Evolutionary conservation across 148 eudicot genomes (phyloP).

Genomic region (Dianthus caryophyllus): DNA sequence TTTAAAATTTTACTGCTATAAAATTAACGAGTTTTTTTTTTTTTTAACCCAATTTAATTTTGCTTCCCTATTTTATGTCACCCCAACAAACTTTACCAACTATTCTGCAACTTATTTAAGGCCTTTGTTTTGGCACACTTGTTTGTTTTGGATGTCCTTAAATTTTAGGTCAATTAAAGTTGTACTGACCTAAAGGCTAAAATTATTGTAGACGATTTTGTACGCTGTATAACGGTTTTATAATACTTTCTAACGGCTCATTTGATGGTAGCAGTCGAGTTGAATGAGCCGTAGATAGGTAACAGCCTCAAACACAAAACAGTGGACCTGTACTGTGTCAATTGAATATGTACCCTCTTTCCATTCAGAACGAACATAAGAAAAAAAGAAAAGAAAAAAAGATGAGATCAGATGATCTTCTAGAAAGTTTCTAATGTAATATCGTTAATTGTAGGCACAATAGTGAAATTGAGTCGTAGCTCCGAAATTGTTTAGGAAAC

Average conservation of each 20-base stretch:
- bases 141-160: constrained; percentile 16
- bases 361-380: neutral
- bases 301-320: no score
- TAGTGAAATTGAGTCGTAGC: constrained; percentile 45
- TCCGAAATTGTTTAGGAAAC: constrained; percentile 40
- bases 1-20: no score
- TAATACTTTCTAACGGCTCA: no score
- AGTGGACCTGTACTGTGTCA: no score
- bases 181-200: constrained; percentile 24
- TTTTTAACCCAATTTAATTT: neutral
- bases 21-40: neutral
- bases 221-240: no score
- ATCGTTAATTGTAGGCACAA: constrained; percentile 26
- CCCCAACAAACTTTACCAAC: constrained; percentile 37
- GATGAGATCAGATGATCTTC: no score
- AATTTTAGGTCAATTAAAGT: constrained; percentile 17
- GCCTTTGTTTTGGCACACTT: constrained; percentile 5
- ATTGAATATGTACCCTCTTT: neutral
- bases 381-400: neutral
- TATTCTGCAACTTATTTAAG: constrained; percentile 28
- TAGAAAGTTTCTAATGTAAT: neutral
- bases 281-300: no score
- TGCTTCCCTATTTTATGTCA: neutral
- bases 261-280: no score
- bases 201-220: no score